Base-by-base conservation (phyloP, 331 rosid genomes). In the Acacia pycnantha region DNA sequence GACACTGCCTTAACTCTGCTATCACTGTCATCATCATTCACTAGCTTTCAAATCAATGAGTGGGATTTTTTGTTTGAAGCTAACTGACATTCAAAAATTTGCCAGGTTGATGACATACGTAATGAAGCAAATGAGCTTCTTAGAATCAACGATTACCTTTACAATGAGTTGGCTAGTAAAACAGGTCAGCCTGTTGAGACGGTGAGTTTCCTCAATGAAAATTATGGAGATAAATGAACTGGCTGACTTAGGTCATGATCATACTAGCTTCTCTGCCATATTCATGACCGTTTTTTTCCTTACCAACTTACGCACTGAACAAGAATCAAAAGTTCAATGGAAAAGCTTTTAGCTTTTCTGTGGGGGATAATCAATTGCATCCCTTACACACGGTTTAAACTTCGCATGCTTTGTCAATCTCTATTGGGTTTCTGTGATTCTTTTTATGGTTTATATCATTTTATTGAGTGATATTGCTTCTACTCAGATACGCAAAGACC, bases 101-200 rank as follows among this genome's bases (percentile, higher is more conserved):
- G 76, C 51, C 89, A 93, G 99, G 98, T 98, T 2, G 97, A 92
- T 85, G 99, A 93, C 87, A 89, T 95, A 77, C 91, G 26, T 22
- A 95, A 92, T 85, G 99, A 95, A 88, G 91, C 99, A 73, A 85
- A 86, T 65, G 98, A 95, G 82, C 99, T 95, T 82, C 92, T 93
- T 59, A 88, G 98, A 82, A 89, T 95, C 81, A 89, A 90, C 79
- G 97, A 90, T 81, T 93, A 95, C 84, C 94, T 95, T 41, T 90
- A 56, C 62, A 87, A 64, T 15, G 98, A 95, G 83, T 82, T 95
- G 82, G 86, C 99, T 54, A 46, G 41, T 37, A 91, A 91, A 88
- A 95, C 96, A 5, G 98, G 99, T 62, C 99, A 95, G 85, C 92
- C 97, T 79, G 66, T 91, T 81, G 97, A 95, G 86, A 92, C 82